Base-by-base conservation (phyloP, 768 basidiomycete species). In the Leucogyrophana mollusca region DNA sequence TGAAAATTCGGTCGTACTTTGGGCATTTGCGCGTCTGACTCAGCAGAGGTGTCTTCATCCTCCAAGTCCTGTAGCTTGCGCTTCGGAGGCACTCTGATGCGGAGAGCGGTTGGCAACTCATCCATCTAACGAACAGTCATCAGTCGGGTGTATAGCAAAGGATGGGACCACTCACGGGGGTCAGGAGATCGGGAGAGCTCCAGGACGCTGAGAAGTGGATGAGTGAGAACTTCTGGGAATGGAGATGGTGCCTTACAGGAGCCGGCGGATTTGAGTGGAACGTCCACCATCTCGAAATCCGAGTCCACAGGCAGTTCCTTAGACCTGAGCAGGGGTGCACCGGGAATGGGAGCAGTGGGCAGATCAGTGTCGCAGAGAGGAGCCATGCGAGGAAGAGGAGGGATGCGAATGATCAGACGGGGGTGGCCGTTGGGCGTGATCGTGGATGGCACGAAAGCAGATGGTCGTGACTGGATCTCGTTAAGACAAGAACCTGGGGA, bases 251-350 rank as follows among this genome's bases (percentile, higher is more conserved):
- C n/a, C 61, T 14, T 40, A 63, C 64, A 49, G 18, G 56, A 46
- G 9, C 49, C 23, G 11, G 44, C 27, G 9, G 46, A 46, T 33
- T 14, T 47, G 5, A 58, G 43, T 22, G 41, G 27, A n/a, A 49
- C 40, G 11, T 55, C 60, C 11, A 56, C 57, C 24, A 53, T 22
- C 48, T 53, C 51, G 21, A 27, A 37, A 1, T 58, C 58, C 13
- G 27, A 30, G 2, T 57, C 60, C 17, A 60, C 59, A 2, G 65
- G 65, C 27, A 64, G 36, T 10, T 59, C 56, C 35, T 14, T 52
- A 4, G 65, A 56, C 16, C 14, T 14, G 41, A 64, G 45, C 20
- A 56, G 51, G 9, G 65, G 63, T n/a, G 65, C 62, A 16, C 54
- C 53, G 0, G 63, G 63, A 1, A 43, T 46, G 4, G 52, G 23